phyloP scores from a whole-genome alignment of 2,329 filamentous ascomycete species.

The Zopfia rhizophila region DNA sequence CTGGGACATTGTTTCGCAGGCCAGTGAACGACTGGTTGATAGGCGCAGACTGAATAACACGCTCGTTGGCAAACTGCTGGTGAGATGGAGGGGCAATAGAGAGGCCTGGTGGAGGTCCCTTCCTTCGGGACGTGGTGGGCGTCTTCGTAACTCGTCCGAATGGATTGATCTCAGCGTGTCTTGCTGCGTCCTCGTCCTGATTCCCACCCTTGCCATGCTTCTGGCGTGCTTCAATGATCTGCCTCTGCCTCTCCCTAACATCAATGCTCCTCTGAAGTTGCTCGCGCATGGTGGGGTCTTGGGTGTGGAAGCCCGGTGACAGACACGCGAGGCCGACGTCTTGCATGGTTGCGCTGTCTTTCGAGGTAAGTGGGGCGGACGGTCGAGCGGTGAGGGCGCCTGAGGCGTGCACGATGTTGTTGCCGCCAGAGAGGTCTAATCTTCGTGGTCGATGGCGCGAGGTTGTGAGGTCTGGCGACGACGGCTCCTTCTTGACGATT shows the following conservation, averaged over 20 bases:
- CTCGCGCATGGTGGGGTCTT: constrained; percentile 96
- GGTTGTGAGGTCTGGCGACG: constrained; percentile 81
- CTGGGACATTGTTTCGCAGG: constrained; percentile 70
- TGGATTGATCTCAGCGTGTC: constrained; percentile 51
- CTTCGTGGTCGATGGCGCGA: constrained; percentile 79
- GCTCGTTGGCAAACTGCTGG: constrained; percentile 89
- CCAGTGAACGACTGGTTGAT: constrained; percentile 96
- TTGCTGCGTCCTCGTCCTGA: constrained; percentile 41
- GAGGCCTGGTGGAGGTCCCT: constrained; percentile 82
- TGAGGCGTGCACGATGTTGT: constrained; percentile 54
- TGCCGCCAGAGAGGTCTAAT: constrained; percentile 75
- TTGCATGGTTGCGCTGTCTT: constrained; percentile 81
- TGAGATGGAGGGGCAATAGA: constrained; percentile 96
- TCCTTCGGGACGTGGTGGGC: constrained; percentile 78
- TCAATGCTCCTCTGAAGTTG: constrained; percentile 94
- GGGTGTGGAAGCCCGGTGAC: constrained; percentile 94
- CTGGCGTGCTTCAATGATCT: constrained; percentile 93
- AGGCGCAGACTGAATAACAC: constrained; percentile 96
- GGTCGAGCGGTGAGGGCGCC: constrained; percentile 71
- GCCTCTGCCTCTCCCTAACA: constrained; percentile 91
- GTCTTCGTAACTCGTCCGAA: constrained; percentile 68
- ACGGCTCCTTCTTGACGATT: constrained; percentile 94
- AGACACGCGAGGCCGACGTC: constrained; percentile 94
- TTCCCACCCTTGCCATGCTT: constrained; percentile 71
- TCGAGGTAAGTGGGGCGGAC: constrained; percentile 76